These are phyloP conservation scores for Tetrahymena elliotti DNA, from an alignment of 73 alveolate species.

Conservation along the genomic window DNA sequence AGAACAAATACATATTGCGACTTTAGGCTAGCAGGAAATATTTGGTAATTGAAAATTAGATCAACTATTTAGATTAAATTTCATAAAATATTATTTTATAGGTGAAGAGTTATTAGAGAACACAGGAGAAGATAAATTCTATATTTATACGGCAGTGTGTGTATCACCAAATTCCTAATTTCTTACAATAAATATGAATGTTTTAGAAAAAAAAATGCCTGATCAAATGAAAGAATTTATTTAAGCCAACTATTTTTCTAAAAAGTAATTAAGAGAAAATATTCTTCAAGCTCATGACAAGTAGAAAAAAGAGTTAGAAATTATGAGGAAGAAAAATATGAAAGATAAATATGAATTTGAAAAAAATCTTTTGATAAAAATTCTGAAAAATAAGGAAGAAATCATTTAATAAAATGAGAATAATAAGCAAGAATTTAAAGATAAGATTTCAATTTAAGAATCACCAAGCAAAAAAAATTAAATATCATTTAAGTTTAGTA, in stretches of 20 bases:
- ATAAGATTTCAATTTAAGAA: not conserved
- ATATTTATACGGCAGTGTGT: not conserved
- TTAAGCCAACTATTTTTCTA: not conserved
- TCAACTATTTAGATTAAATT: not conserved
- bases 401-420: not conserved
- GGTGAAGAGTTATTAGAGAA: not conserved
- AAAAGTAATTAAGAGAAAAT: not conserved
- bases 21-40: not conserved
- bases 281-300: not conserved
- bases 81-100: not conserved
- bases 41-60: not conserved
- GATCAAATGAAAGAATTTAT: not conserved
- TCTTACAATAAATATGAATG: not conserved
- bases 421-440: not conserved
- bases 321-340: not conserved
- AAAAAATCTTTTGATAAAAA: not conserved
- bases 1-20: not conserved
- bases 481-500: no score
- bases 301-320: not conserved
- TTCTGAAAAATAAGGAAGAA: not conserved
- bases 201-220: not conserved
- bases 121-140: not conserved
- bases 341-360: not conserved
- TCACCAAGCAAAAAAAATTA: not conserved
- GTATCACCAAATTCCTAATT: not conserved